Base-by-base conservation (phyloP, 2,329 filamentous ascomycete genomes). In the Claviceps pusilla region DNA sequence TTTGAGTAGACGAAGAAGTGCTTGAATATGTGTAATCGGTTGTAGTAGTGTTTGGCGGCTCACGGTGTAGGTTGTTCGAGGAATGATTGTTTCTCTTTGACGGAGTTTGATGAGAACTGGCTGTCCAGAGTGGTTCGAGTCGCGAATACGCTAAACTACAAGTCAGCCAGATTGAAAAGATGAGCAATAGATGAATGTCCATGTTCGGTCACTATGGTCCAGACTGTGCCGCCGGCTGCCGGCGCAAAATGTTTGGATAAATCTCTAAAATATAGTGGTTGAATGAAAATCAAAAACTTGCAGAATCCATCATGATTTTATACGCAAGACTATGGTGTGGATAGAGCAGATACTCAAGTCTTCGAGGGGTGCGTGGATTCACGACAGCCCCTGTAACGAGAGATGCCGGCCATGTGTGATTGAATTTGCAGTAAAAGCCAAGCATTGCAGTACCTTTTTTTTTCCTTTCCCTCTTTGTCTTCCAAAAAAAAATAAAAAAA, bases 81-180 rank as follows among this genome's bases (percentile, higher is more conserved):
- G 29, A 14, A 45, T 3, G 14, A 49, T 24, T 33, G 16, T 14
- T 6, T 37, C 3, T 28, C 7, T 31, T 31, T 19, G 28, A 7
- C 7, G 16, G 7, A 24, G 12, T 9, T 47, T 47, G 54, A 9
- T 14, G 33, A 53, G 19, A 33, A 7, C 53, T 51, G 7, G 42
- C 41, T 19, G 42, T 56, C 35, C 52, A 54, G 33, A 28, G 35
- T 16, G 54, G n/a, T 6, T 52, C 37, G 10, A 31, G 24, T 19
- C 31, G 35, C 5, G 50, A 33, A 46, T 50, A 54, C 19, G 50
- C 56, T 59, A 55, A 43, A 48, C 43, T 19, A 53, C 48, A 29
- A 10, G 54, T 60, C 51, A 60, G 59, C 59, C 54, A 59, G 53
- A 29, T 54, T 48, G 54, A 41, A 43, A 55, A 59, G 45, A 45